Percentiles rank a stretch among this genome's conserved stretches.
phyloP scores from a whole-genome alignment of 1,284 basidiomycete genomes.

The Fomitopsis pinicola region DNA sequence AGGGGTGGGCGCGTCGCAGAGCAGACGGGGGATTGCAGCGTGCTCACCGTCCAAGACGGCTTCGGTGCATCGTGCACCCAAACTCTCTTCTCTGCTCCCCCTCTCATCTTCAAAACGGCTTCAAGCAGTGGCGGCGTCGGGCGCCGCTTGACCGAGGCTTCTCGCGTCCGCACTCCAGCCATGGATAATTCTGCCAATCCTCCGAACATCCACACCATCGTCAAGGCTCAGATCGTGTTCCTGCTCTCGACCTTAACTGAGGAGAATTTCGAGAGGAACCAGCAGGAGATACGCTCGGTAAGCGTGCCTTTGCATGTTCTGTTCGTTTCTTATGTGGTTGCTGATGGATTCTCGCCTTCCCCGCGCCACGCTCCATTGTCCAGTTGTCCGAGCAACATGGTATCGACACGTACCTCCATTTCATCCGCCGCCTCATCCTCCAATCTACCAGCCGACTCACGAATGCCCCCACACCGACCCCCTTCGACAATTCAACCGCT shows the following conservation, averaged over 20 bases:
- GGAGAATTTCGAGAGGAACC: constrained; percentile 91
- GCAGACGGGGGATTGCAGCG: constrained; percentile 16
- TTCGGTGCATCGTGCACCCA: constrained; percentile 28
- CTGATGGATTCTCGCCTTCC: constrained; percentile 6
- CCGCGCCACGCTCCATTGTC: background rate
- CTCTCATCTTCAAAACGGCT: constrained; percentile 58
- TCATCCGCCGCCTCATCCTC: constrained; percentile 88
- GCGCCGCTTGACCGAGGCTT: constrained; percentile 76
- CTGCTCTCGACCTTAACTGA: constrained; percentile 90
- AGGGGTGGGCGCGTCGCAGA: constrained; percentile 12
- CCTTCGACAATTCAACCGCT: constrained; percentile 66
- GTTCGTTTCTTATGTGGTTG: background rate
- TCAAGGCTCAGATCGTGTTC: constrained; percentile 91
- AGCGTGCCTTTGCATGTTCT: constrained; percentile 29
- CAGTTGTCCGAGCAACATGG: constrained; percentile 94
- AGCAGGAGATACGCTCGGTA: constrained; percentile 88
- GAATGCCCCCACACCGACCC: constrained; percentile 49
- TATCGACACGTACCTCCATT: constrained; percentile 92
- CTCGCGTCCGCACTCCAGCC: constrained; percentile 50
- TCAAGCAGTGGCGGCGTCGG: constrained; percentile 65
- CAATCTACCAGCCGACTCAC: constrained; percentile 73
- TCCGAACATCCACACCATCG: constrained; percentile 64
- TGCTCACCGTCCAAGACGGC: constrained; percentile 31
- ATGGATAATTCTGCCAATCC: constrained; percentile 63
- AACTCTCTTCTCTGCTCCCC: constrained; percentile 28